Percentiles rank a stretch among this genome's conserved stretches.
Evolutionary conservation across 2,329 filamentous ascomycete genomes (phyloP).

Genomic region (Talaromyces marneffei): DNA sequence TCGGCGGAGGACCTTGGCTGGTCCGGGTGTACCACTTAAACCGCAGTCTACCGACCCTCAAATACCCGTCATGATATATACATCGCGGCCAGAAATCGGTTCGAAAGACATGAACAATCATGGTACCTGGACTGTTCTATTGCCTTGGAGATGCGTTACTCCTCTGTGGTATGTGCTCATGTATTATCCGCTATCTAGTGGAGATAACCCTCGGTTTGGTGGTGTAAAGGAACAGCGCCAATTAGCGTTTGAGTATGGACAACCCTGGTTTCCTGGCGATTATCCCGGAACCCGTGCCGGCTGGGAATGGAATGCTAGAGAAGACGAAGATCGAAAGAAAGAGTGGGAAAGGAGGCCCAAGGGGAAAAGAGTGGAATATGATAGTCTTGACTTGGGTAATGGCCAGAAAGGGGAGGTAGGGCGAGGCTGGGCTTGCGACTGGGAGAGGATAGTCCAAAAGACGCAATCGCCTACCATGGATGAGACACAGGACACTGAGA

Average conservation of each 20-base stretch:
- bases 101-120: constrained; percentile 47
- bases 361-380: constrained; percentile 72
- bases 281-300: constrained; percentile 74
- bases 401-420: constrained; percentile 77
- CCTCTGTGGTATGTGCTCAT: constrained; percentile 82
- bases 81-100: constrained; percentile 47
- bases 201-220: constrained; percentile 75
- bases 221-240: constrained; percentile 76
- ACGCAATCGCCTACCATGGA: constrained; percentile 8
- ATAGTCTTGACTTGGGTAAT: constrained; percentile 65
- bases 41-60: constrained; percentile 58
- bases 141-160: constrained; percentile 85
- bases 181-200: constrained; percentile 72
- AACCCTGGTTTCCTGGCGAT: constrained; percentile 82
- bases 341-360: constrained; percentile 75
- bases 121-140: constrained; percentile 73
- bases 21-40: constrained; percentile 58
- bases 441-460: constrained; percentile 59
- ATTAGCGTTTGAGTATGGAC: constrained; percentile 69
- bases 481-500: constrained; percentile 7
- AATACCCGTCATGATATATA: constrained; percentile 70
- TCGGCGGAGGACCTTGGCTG: constrained; percentile 60
- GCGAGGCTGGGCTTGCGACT: constrained; percentile 75
- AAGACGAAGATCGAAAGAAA: constrained; percentile 54
- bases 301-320: constrained; percentile 66